A percentile compares a stretch with the other conserved stretches of the same genome.
Evolutionary conservation across 306 rosid species (phyloP).

Genomic region (Pterocarpus macrocarpus): DNA sequence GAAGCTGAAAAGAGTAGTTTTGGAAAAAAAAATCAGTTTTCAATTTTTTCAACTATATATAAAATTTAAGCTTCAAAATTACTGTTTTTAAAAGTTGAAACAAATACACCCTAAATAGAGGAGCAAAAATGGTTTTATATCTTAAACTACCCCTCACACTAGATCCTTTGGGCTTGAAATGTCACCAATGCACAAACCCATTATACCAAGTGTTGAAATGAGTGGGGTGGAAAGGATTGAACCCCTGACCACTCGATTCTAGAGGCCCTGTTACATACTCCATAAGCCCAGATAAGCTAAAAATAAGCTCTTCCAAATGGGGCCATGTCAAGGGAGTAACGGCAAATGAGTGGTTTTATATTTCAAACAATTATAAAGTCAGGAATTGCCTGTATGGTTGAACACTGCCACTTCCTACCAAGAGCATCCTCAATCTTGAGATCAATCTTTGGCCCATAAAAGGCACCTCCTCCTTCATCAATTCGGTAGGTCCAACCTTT

Average conservation of each 20-base stretch:
- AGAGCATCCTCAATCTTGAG: slow-evolving; percentile 98
- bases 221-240: neutral
- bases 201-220: slow-evolving; percentile 4
- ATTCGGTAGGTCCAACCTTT: slow-evolving; percentile 92
- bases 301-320: slow-evolving; percentile 27
- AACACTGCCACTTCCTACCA: slow-evolving; percentile 99
- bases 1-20: no score
- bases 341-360: slow-evolving; percentile 17
- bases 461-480: slow-evolving; percentile 99
- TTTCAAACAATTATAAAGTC: slow-evolving; percentile 32
- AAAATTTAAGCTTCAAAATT: no score
- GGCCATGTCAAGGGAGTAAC: slow-evolving; percentile 8
- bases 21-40: no score
- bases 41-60: no score
- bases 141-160: neutral
- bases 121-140: neutral
- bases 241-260: neutral
- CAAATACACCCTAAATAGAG: neutral
- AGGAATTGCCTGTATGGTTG: slow-evolving; percentile 89
- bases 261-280: neutral
- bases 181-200: neutral
- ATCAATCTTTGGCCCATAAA: slow-evolving; percentile 98
- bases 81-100: no score
- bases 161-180: slow-evolving; percentile 13
- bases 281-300: neutral